These are phyloP conservation scores for Rhododendron mucronatum DNA, from an alignment of 148 eudicot species.

Conservation along the genomic window DNA sequence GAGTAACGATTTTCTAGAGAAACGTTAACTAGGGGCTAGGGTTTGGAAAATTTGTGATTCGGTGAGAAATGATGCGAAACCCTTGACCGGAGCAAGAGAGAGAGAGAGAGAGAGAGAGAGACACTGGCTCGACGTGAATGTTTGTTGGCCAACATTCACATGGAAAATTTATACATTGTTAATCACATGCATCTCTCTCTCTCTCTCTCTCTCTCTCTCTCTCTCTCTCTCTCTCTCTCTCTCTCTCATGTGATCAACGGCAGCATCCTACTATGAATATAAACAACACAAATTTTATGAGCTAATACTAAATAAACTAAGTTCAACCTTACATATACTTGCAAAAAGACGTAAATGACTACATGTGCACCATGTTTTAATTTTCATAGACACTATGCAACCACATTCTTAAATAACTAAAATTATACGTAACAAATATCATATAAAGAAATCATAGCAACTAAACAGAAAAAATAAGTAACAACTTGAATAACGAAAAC, in stretches of 20 bases:
- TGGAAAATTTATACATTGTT: slow-evolving; percentile 24
- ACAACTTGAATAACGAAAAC: background rate
- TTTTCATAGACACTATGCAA: background rate
- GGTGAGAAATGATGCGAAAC: slow-evolving; percentile 24
- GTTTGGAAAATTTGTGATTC: slow-evolving; percentile 12
- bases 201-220: slow-evolving; percentile 4
- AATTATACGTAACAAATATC: background rate
- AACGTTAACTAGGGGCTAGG: slow-evolving; percentile 23
- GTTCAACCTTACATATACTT: background rate
- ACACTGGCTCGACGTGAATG: slow-evolving; percentile 76
- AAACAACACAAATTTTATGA: background rate
- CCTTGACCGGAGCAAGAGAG: slow-evolving; percentile 29
- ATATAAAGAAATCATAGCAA: background rate
- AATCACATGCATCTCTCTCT: slow-evolving; percentile 9
- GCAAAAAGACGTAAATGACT: background rate
- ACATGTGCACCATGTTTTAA: background rate
- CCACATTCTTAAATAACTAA: background rate
- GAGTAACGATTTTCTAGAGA: slow-evolving; percentile 15
- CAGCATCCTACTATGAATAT: background rate
- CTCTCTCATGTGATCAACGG: slow-evolving; percentile 15
- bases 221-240: background rate
- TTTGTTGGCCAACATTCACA: slow-evolving; percentile 83
- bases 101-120: slow-evolving; percentile 8
- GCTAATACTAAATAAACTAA: slow-evolving; percentile 10
- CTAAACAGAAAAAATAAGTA: background rate